Evolutionary conservation across 352 stramenopile genomes (phyloP).

Genomic region (Pythium myriotylum): DNA sequence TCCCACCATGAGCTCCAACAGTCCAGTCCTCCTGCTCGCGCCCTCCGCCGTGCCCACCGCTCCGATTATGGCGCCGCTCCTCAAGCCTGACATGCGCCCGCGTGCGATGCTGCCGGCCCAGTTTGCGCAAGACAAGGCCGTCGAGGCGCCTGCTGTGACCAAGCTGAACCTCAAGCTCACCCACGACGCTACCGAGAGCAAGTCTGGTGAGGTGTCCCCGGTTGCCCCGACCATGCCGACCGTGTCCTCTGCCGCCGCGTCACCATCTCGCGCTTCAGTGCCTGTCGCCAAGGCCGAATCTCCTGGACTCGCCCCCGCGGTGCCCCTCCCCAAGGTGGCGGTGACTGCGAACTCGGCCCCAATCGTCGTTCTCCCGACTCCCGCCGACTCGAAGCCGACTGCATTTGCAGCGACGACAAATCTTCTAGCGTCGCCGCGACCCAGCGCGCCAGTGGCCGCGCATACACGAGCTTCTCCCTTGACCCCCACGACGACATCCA

Average conservation of each 20-base stretch:
- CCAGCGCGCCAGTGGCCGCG: neutral
- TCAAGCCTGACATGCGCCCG: constrained; percentile 14
- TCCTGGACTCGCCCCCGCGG: too few relatives aligned
- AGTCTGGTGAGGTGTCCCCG: constrained; percentile 6
- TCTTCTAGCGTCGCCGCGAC: too few relatives aligned
- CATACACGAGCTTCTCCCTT: neutral
- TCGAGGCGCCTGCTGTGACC: constrained; percentile 8
- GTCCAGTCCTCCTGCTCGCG: constrained; percentile 29
- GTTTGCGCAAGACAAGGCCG: constrained; percentile 12
- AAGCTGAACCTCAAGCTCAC: constrained; percentile 17
- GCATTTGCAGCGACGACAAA: too few relatives aligned
- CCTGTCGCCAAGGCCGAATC: too few relatives aligned
- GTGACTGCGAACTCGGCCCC: too few relatives aligned
- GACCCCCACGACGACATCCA: constrained; percentile 8
- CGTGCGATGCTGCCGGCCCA: constrained; percentile 18
- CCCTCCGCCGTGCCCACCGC: constrained; percentile 24
- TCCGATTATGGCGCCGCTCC: constrained; percentile 23
- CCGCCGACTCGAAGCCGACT: too few relatives aligned
- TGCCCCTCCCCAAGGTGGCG: too few relatives aligned
- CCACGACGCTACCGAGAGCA: constrained; percentile 13
- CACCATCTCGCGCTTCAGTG: neutral
- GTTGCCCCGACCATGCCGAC: neutral
- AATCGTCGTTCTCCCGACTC: neutral
- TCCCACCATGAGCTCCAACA: constrained; percentile 32
- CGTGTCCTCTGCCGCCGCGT: neutral